Evolutionary conservation across 2,329 filamentous ascomycete species (phyloP).

Genomic region (Clarireedia hainanense): DNA sequence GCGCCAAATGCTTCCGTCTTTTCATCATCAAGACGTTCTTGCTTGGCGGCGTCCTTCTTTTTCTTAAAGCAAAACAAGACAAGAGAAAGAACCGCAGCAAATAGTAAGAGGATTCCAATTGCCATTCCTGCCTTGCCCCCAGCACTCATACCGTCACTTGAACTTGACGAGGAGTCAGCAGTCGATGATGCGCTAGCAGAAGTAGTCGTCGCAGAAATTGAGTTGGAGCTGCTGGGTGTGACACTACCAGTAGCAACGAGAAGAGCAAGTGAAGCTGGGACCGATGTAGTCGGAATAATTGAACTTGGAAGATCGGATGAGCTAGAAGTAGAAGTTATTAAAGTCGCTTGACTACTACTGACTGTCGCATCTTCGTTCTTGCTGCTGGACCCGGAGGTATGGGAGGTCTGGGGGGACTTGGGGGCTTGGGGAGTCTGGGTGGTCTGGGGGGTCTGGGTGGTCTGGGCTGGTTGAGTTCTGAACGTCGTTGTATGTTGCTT

Average conservation of each 20-base stretch:
- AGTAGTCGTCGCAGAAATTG: slow-evolving; percentile 1
- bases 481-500: not conserved
- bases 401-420: no score
- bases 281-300: slow-evolving; percentile 12
- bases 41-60: slow-evolving; percentile 59
- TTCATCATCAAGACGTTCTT: slow-evolving; percentile 52
- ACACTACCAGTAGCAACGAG: slow-evolving; percentile 6
- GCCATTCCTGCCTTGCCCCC: slow-evolving; percentile 67
- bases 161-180: slow-evolving; percentile 9
- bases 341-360: not conserved
- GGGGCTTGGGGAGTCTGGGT: no score
- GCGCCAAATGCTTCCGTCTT: slow-evolving; percentile 39
- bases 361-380: not conserved
- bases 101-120: slow-evolving; percentile 66
- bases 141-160: slow-evolving; percentile 30
- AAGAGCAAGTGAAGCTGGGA: slow-evolving; percentile 12
- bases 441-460: not conserved
- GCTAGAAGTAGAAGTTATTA: slow-evolving; percentile 1
- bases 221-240: not conserved
- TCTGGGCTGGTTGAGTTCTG: not conserved
- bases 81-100: slow-evolving; percentile 59
- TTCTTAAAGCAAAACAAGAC: slow-evolving; percentile 64
- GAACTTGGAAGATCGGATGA: slow-evolving; percentile 13
- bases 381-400: not conserved
- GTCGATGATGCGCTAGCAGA: slow-evolving; percentile 10